Evolutionary conservation across 805 yeast genomes (phyloP).

Genomic region (Candida ipomoeae): DNA sequence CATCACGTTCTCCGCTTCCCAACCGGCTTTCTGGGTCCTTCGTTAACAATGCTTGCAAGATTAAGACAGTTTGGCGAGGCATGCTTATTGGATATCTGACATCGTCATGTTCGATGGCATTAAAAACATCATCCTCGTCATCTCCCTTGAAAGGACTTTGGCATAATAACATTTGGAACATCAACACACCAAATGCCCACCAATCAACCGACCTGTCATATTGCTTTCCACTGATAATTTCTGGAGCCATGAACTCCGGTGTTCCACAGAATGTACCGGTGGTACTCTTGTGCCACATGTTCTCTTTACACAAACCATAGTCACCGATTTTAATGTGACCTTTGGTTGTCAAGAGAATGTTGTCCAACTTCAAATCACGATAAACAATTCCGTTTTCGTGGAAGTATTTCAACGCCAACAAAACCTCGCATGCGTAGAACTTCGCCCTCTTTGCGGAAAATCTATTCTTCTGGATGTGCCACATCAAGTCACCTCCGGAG

Average conservation of each 20-base stretch:
- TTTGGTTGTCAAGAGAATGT: constrained; percentile 78
- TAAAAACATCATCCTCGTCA: constrained; percentile 94
- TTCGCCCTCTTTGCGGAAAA: constrained; percentile 90
- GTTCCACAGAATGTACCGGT: constrained; percentile 98
- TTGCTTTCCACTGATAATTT: constrained; percentile 85
- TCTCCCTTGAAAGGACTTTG: constrained; percentile 98
- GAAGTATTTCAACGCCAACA: constrained; percentile 84
- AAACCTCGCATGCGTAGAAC: constrained; percentile 95
- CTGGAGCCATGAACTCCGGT: constrained; percentile 99
- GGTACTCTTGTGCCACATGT: constrained; percentile 77
- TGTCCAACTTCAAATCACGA: constrained; percentile 94
- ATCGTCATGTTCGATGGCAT: constrained; percentile 93
- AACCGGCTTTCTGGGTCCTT: constrained; percentile 82
- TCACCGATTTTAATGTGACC: constrained; percentile 98
- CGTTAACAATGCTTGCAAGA: constrained; percentile 84
- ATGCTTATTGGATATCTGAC: constrained; percentile 95
- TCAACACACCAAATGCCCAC: constrained; percentile 99
- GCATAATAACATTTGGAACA: constrained; percentile 94
- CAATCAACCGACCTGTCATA: constrained; percentile 96
- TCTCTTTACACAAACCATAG: constrained; percentile 95
- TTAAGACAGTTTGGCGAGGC: constrained; percentile 95
- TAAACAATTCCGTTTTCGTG: constrained; percentile 95
- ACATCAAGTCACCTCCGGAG: constrained; percentile 98
- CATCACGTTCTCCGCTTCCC: constrained; percentile 87
- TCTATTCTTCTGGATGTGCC: constrained; percentile 94